Evolutionary conservation across 768 basidiomycete genomes (phyloP), one percentile per base, ranked within the genome.

Genomic region (Boletales sp.): DNA sequence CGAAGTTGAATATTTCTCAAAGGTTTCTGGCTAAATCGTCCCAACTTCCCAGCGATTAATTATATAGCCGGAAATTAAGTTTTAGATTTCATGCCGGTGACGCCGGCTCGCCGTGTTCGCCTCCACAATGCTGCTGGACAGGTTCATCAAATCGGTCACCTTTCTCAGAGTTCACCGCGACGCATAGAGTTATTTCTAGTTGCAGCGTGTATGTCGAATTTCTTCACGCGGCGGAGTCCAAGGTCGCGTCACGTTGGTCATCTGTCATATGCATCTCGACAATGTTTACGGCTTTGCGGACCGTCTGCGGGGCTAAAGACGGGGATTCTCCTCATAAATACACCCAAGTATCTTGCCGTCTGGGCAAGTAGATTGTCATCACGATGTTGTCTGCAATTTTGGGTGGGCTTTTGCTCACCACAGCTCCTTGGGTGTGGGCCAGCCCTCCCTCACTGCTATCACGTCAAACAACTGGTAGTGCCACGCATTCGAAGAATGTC

Each of bases 401-500:
- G 21, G 38, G 44, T 8, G 53, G 48, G 37, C 48, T 55, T 21
- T 49, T 38, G 37, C 40, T 51, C 42, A 38, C 48, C 33, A 39
- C 6, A 28, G 6, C 42, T 14, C 31, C 50, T 5, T 32, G 34
- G 10, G 58, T 46, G 3, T 42, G 28, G 50, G 44, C 41, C 18
- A 39, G 8, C 41, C 5, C 46, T 37, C 47, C 62, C 19, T 30
- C 58, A 81, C 36, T 51, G 17, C 11, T 46, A 11, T 54, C 52
- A 8, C 57, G 46, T 41, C 49, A 40, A 28, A 28, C 44, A 6
- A 8, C 51, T n/a, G 39, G 35, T 2, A 52, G 40, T 47, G 28
- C 33, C 14, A 40, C 53, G 0, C 41, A 63, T 28, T 67, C 69
- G 4, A 52, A 43, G 59, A 70, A 67, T 30, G 63, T 70, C 47